Evolutionary conservation across 2,329 filamentous ascomycete species (phyloP).

Genomic region (Byssoonygena ceratinophila): DNA sequence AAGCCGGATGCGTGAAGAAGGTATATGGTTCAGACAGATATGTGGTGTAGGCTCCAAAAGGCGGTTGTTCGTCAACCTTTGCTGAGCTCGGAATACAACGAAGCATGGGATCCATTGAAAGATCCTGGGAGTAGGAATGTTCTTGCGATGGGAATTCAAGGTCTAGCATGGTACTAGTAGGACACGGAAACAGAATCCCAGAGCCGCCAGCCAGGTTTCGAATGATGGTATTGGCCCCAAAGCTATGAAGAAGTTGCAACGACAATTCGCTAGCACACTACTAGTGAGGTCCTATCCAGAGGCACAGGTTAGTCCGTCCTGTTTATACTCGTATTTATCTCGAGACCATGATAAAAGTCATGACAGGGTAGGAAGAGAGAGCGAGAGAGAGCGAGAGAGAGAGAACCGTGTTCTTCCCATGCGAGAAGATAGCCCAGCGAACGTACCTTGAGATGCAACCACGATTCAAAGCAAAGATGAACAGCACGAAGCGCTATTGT

Average conservation of each 20-base stretch:
- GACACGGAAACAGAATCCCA: neutral
- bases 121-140: slow-evolving; percentile 15
- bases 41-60: slow-evolving; percentile 14
- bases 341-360: too few relatives aligned
- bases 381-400: too few relatives aligned
- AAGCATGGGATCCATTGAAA: slow-evolving; percentile 16
- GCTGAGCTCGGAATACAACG: slow-evolving; percentile 7
- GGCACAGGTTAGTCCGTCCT: neutral
- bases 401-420: neutral
- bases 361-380: too few relatives aligned
- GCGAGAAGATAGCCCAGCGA: neutral
- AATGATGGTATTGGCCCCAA: neutral
- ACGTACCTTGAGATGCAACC: neutral
- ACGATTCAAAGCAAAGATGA: too few relatives aligned
- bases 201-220: neutral
- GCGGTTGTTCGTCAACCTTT: slow-evolving; percentile 11
- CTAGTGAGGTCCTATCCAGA: neutral
- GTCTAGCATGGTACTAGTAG: slow-evolving; percentile 16
- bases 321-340: too few relatives aligned
- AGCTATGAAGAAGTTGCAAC: neutral
- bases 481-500: too few relatives aligned
- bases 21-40: slow-evolving; percentile 12
- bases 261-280: neutral
- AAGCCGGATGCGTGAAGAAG: slow-evolving; percentile 14
- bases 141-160: slow-evolving; percentile 15